phyloP scores from a whole-genome alignment of 2,329 filamentous ascomycete species.

The Ophiocordyceps camponoti-leonardi region DNA sequence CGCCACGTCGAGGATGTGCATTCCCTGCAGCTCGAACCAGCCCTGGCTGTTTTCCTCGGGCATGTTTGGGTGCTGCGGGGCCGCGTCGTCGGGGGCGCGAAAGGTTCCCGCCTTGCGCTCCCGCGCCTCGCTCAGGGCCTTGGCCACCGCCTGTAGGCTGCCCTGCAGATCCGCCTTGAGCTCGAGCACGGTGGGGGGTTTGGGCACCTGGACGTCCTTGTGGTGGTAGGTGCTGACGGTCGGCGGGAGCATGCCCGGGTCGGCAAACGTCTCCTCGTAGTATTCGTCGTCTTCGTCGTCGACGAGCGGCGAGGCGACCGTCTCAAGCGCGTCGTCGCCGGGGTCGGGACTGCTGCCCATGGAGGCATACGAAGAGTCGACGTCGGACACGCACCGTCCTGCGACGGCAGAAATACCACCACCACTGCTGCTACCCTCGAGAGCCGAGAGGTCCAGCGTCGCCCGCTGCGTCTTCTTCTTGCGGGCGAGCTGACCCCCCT shows the following conservation, averaged over 20 bases:
- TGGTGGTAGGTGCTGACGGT: slow-evolving; percentile 93
- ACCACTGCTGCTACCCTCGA: slow-evolving; percentile 24
- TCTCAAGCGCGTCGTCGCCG: slow-evolving; percentile 19
- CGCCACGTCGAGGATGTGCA: slow-evolving; percentile 82
- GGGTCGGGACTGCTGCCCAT: slow-evolving; percentile 42
- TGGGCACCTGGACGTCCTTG: slow-evolving; percentile 63
- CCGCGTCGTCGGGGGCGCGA: slow-evolving; percentile 10
- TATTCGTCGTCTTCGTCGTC: slow-evolving; percentile 24
- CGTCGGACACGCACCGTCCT: slow-evolving; percentile 26
- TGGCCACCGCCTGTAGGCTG: slow-evolving; percentile 50
- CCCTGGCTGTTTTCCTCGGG: slow-evolving; percentile 35
- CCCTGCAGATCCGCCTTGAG: slow-evolving; percentile 52
- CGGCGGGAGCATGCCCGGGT: slow-evolving; percentile 77
- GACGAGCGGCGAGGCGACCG: slow-evolving; percentile 25
- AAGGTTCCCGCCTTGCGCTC: slow-evolving; percentile 16
- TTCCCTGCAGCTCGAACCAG: slow-evolving; percentile 77
- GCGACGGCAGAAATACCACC: slow-evolving; percentile 11
- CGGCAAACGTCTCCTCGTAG: slow-evolving; percentile 40
- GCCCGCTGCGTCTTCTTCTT: slow-evolving; percentile 45
- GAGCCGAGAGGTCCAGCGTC: slow-evolving; percentile 38
- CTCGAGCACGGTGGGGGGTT: slow-evolving; percentile 66
- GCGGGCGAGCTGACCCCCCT: slow-evolving; percentile 70
- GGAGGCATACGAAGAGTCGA: slow-evolving; percentile 42
- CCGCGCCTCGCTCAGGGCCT: slow-evolving; percentile 45
- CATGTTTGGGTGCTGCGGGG: slow-evolving; percentile 17